Base-by-base conservation (phyloP, 2,329 filamentous ascomycete species). In the Lecanicillium sp. region DNA sequence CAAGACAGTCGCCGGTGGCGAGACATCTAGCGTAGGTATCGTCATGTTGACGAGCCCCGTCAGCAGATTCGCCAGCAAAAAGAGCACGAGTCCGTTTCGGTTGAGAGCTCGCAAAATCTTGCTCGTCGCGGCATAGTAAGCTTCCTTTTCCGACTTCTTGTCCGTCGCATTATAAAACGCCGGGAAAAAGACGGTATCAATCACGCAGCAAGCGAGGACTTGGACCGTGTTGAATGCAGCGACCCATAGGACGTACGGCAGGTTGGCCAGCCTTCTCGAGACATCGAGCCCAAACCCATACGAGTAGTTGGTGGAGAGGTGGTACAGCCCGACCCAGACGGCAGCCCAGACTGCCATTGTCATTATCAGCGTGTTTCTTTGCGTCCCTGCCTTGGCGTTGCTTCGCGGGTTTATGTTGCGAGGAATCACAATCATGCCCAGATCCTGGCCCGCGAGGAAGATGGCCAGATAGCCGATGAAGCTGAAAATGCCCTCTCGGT, bases 391-490 rank as follows among this genome's bases (percentile, higher is more conserved):
- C 47, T 63, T 55, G 43, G 63, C 50, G 51, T 61, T 51, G 53
- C 62, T 64, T 45, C 62, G 64, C 43, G 61, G 52, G 45, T 55
- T 63, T 51, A 71, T 54, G 54, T 59, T 64, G 43, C 78, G 59
- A 3, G 86, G 85, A 28, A 96, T 75, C 42, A 92, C 75, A 44
- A 81, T 76, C 61, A 89, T 80, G 35, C 92, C 92, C 14, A 82
- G 76, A 29, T 85, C 83, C 55, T 94, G 87, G 4, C 92, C 92
- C 1, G 85, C 80, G 29, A 98, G 76, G 60, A 95, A 98, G 43
- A 98, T 95, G 33, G 90, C 84, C 33, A 98, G 73, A 56, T 98
- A 98, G 4, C 92, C 92, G 35, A 85, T 63, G 59, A 96, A 95
- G 38, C 88, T 95, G 59, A 90, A 95, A n/a, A 98, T 72, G 0